phyloP scores from a whole-genome alignment of 495 filamentous ascomycete species.

The Lentithecium fluviatile region DNA sequence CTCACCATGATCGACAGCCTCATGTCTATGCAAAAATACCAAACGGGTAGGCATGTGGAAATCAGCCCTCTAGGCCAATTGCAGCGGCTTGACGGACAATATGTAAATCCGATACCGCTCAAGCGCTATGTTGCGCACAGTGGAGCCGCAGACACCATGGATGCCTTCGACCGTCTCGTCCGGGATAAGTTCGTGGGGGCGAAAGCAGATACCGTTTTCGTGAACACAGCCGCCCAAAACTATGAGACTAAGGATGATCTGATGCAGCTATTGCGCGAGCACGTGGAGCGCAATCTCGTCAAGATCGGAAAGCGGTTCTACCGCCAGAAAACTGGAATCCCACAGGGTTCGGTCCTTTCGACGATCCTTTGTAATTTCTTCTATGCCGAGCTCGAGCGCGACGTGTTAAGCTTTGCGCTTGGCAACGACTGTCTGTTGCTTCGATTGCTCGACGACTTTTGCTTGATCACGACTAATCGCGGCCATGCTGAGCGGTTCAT shows the following conservation, averaged over 20 bases:
- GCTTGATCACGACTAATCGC: conserved; percentile 73
- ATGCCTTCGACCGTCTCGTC: conserved; percentile 56
- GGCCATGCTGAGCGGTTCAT: conserved; percentile 68
- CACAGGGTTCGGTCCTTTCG: conserved; percentile 87
- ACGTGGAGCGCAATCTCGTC: conserved; percentile 79
- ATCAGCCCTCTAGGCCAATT: conserved; percentile 52
- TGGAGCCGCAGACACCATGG: conserved; percentile 50
- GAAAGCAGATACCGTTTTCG: conserved; percentile 70
- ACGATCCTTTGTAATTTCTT: conserved; percentile 89
- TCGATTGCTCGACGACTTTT: conserved; percentile 86
- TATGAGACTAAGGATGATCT: conserved; percentile 57
- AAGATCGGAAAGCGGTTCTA: conserved; percentile 89
- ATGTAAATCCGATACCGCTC: conserved; percentile 23
- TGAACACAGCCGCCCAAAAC: conserved; percentile 59
- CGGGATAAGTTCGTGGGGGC: conserved; percentile 47
- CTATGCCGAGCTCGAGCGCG: conserved; percentile 78
- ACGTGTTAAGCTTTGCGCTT: conserved; percentile 64
- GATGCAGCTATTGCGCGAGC: conserved; percentile 68
- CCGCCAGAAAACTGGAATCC: conserved; percentile 83
- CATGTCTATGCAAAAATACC: conserved; percentile 64
- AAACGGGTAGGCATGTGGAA: conserved; percentile 71
- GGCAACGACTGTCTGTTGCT: conserved; percentile 64
- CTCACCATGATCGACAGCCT: conserved; percentile 64
- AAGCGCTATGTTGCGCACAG: conserved; percentile 66
- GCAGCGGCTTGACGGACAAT: conserved; percentile 25